Percentiles rank a stretch among this genome's conserved stretches.
These are phyloP conservation scores for Delonix regia DNA, from an alignment of 306 rosid genomes.

Conservation along the genomic window DNA sequence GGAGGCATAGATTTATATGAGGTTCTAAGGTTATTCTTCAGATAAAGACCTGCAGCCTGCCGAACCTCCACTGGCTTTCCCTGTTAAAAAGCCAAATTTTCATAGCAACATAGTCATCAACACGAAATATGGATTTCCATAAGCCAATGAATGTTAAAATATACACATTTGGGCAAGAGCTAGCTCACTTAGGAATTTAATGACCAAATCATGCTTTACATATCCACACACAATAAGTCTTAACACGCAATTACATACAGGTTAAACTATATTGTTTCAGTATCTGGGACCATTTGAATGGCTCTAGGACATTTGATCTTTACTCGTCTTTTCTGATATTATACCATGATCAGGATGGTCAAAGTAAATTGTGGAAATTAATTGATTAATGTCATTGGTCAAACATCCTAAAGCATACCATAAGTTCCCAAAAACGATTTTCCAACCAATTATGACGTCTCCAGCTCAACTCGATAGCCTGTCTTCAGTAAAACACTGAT, in stretches of 20 bases:
- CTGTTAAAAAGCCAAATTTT: conserved; percentile 51
- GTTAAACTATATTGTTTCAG: conserved; percentile 7
- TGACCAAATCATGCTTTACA: not conserved
- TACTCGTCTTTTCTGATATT: not conserved
- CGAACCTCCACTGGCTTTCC: conserved; percentile 88
- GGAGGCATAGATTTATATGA: conserved; percentile 62
- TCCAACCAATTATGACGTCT: not conserved
- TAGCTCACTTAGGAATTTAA: not conserved
- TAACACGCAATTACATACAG: conserved; percentile 3
- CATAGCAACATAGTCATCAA: conserved; percentile 27
- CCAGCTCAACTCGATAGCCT: not conserved
- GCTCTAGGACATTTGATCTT: not conserved
- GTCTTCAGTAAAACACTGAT: not conserved
- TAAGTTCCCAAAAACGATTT: not conserved
- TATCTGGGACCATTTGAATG: not conserved
- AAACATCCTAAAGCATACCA: not conserved
- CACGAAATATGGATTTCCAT: conserved; percentile 12
- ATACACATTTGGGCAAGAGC: not conserved
- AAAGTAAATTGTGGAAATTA: not conserved
- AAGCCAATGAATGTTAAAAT: not conserved
- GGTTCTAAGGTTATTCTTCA: conserved; percentile 88
- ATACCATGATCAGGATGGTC: not conserved
- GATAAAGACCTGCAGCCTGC: conserved; percentile 91
- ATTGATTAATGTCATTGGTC: not conserved
- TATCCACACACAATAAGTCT: not conserved